Base-by-base conservation (phyloP, 2,329 filamentous ascomycete genomes). In the Fusarium sp. region DNA sequence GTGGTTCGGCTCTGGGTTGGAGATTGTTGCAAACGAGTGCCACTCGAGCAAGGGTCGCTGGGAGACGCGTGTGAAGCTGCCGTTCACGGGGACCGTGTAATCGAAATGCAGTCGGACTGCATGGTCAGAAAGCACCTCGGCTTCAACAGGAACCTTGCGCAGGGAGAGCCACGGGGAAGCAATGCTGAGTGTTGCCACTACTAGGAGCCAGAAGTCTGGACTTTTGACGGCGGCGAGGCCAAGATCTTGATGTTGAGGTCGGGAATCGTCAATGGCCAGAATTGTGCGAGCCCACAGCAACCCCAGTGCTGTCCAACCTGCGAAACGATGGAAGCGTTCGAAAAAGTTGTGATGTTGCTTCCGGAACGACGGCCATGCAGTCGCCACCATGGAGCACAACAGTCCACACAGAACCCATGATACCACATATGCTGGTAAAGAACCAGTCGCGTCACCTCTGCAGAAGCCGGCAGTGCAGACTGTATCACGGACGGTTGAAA, bases 21-120 rank as follows among this genome's bases (percentile, higher is more conserved):
- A 86, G 57, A 93, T 90, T 2, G 88, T 88, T 38, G 90, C 90
- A 70, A 93, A 93, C 1, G 87, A 84, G 75, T 93, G 90, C 81
- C 88, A 91, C 74, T 93, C 90, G 9, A 82, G 75, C 35, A 92
- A 78, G 0, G 89, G 89, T 9, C 80, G 79, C 49, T 82, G 81
- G 4, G 88, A 84, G 21, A 92, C 75, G 36, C 88, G 84, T 4
- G 76, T 76, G 58, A 78, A 78, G 65, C 67, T 76, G 1, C 76
- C 76, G 41, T 77, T 77, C 48, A 82, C 79, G 9, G 86, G 84
- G 19, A 83, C 80, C 15, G 83, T 82, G 74, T 90, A 87, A 69
- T 81, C 78, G 69, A 93, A 90, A 70, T 89, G 84, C 17, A 95
- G 82, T 36, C 88, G 84, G 27, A 91, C 78, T 35, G 90, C 91